A percentile compares a stretch with the other conserved stretches of the same genome.
phyloP scores from a whole-genome alignment of 2,329 filamentous ascomycete species.

The Bipolaris sorokiniana region DNA sequence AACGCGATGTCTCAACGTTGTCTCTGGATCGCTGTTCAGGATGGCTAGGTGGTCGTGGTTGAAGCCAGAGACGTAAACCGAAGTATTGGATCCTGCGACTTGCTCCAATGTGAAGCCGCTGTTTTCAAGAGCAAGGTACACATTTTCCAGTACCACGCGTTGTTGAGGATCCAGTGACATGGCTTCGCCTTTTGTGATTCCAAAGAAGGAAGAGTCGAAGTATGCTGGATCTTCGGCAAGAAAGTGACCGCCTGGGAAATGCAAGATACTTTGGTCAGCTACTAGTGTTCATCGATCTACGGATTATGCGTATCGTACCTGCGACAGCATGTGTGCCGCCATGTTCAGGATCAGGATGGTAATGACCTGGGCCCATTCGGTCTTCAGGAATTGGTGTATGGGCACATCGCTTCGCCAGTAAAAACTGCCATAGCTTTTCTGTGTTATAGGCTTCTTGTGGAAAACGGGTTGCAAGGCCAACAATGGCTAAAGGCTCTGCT shows the following conservation, averaged over 20 bases:
- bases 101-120: conserved; percentile 40
- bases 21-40: background rate
- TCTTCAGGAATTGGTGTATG: conserved; percentile 3
- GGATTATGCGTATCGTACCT: background rate
- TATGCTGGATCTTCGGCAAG: conserved; percentile 24
- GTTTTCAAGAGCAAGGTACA: conserved; percentile 51
- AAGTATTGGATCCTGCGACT: conserved; percentile 35
- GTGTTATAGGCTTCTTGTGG: conserved; percentile 1
- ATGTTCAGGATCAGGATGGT: conserved; percentile 4
- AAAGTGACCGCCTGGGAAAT: conserved; percentile 14
- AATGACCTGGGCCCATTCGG: conserved; percentile 1
- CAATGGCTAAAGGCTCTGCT: conserved; percentile 1
- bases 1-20: background rate
- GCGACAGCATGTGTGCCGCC: conserved; percentile 1
- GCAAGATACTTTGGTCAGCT: background rate
- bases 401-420: conserved; percentile 1
- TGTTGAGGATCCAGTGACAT: conserved; percentile 43
- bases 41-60: conserved; percentile 8
- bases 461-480: conserved; percentile 3
- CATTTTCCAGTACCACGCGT: conserved; percentile 40
- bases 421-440: background rate
- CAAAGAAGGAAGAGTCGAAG: conserved; percentile 45
- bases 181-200: conserved; percentile 36
- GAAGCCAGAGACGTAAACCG: conserved; percentile 34
- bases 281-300: background rate